A percentile compares a stretch with the other conserved stretches of the same genome.
phyloP scores from a whole-genome alignment of 2,329 filamentous ascomycete species.

The Fulvia fulva region DNA sequence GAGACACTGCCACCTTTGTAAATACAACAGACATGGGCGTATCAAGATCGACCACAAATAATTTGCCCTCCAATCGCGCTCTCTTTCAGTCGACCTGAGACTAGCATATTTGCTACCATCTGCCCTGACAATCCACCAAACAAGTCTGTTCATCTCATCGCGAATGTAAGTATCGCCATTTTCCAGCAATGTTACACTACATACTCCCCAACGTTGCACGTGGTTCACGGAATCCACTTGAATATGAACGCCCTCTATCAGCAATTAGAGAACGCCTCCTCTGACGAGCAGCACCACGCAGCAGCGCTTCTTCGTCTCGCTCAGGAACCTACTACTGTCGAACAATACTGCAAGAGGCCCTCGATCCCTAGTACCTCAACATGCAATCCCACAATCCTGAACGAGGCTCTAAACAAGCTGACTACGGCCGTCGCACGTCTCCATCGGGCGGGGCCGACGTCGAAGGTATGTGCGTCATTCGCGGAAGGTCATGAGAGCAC shows the following conservation, averaged over 20 bases:
- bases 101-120: neutral
- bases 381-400: conserved; percentile 3
- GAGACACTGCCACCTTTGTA: conserved; percentile 81
- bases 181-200: neutral
- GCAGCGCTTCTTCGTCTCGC: neutral
- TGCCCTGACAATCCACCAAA: neutral
- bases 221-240: too few relatives aligned
- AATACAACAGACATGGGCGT: neutral
- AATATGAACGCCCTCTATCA: neutral
- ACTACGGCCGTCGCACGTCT: conserved; percentile 14
- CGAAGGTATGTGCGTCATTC: neutral
- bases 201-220: neutral
- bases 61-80: neutral
- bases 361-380: neutral
- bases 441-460: conserved; percentile 12
- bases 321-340: neutral
- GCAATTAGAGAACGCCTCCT: neutral
- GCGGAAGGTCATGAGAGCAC: too few relatives aligned
- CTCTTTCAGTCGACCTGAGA: neutral
- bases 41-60: neutral
- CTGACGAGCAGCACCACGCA: neutral
- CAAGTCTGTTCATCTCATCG: neutral
- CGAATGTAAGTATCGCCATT: neutral
- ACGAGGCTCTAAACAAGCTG: conserved; percentile 11
- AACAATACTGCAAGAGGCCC: neutral